Percentiles rank a stretch among this genome's conserved stretches.
These are phyloP conservation scores for Fraxinus americana DNA, from an alignment of 257 asterid genomes.

Conservation along the genomic window DNA sequence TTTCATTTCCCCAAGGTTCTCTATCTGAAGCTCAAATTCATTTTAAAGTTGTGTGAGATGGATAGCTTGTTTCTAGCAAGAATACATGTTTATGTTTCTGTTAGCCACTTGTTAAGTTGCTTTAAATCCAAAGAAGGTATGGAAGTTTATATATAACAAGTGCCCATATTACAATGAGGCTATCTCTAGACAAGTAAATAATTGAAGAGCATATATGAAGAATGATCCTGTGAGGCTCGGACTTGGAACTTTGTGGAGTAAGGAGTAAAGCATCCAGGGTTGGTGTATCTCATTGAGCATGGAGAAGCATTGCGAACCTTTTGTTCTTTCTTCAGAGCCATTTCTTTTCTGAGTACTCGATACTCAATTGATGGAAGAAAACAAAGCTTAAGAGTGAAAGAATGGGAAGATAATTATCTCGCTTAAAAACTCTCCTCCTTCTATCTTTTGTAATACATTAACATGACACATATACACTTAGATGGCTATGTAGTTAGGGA, in stretches of 20 bases:
- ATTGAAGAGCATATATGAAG: not conserved
- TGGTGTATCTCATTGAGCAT: not conserved
- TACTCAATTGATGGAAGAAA: not conserved
- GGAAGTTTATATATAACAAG: not conserved
- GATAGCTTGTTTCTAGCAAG: not conserved
- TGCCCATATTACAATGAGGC: not conserved
- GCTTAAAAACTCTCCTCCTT: not conserved
- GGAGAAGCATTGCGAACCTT: not conserved
- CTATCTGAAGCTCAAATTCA: not conserved
- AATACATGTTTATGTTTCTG: not conserved
- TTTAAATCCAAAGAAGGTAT: not conserved
- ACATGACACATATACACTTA: not conserved
- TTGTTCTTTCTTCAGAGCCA: not conserved
- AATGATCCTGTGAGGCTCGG: not conserved
- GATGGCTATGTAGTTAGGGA: not conserved
- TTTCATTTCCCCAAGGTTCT: constrained; percentile 8
- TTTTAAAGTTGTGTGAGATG: not conserved
- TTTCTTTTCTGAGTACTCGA: not conserved
- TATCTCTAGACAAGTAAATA: not conserved
- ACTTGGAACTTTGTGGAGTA: not conserved
- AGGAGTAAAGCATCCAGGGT: not conserved
- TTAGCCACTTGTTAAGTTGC: constrained; percentile 3
- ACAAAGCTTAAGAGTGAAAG: not conserved
- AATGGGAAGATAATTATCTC: not conserved
- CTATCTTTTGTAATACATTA: not conserved